Conservation (phyloP, 2,329 filamentous ascomycete genomes). For the Sporothrix mexicana region DNA sequence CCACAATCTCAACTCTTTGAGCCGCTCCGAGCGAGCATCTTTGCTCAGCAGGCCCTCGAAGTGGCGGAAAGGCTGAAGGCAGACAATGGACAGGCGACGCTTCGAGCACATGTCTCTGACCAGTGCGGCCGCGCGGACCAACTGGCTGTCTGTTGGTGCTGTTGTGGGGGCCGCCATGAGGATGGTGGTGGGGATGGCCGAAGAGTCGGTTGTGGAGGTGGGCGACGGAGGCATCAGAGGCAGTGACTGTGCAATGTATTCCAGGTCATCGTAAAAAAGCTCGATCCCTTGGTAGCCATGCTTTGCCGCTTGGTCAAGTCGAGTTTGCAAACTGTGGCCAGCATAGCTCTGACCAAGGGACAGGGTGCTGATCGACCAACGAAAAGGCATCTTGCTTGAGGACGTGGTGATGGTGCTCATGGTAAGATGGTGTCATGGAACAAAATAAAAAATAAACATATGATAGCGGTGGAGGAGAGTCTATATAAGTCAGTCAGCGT, state of each 20-base stretch:
- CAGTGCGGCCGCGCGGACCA: conserved; percentile 52
- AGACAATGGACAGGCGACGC: conserved; percentile 55
- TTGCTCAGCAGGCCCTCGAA: conserved; percentile 66
- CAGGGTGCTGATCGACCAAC: conserved; percentile 36
- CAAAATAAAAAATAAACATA: no score
- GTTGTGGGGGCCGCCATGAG: not conserved
- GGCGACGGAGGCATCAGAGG: not conserved
- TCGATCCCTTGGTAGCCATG: conserved; percentile 62
- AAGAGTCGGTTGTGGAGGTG: not conserved
- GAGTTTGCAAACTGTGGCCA: conserved; percentile 34
- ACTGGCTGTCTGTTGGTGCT: conserved; percentile 15
- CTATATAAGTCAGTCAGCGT: no score
- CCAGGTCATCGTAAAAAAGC: conserved; percentile 67
- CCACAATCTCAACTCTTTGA: conserved; percentile 64
- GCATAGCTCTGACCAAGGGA: conserved; percentile 36
- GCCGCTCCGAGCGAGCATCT: conserved; percentile 52
- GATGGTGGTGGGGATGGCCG: not conserved
- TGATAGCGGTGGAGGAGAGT: no score
- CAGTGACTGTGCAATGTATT: conserved; percentile 52
- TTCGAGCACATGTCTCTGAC: conserved; percentile 55
- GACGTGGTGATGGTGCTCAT: not conserved
- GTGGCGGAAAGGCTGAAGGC: conserved; percentile 67
- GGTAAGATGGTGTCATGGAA: not conserved
- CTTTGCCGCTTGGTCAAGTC: conserved; percentile 33
- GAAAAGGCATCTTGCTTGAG: conserved; percentile 12